Evolutionary conservation across 768 basidiomycete species (phyloP), one percentile per base, ranked within the genome.

Genomic region (Podaxis rugospora): DNA sequence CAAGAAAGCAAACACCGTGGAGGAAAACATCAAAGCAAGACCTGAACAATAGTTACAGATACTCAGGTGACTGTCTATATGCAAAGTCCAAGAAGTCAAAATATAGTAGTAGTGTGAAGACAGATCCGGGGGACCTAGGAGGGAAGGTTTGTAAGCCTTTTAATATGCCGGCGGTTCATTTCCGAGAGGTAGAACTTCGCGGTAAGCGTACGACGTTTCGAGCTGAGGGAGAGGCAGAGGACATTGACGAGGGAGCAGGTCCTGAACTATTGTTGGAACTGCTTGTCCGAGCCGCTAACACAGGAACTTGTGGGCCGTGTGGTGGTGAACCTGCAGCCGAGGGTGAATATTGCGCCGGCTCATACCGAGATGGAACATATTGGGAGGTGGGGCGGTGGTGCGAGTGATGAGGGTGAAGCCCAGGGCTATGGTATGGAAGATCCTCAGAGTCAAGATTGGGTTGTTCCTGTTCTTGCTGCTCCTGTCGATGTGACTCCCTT

Each of bases 231-330:
- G 59, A 61, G 11, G 46, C 28, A 37, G 59, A 54, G 9, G 59
- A 61, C 36, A 55, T 61, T 9, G 59, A 60, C 7, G 59, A 60
- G 13, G 59, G 59, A 2, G 40, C 21, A 36, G 59, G 59, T 23
- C 59, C 59, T 13, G 59, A 61, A 32, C 59, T 61, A 49, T 61
- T 61, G 25, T 61, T 61, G n/a, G 59, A 61, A 23, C 52, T 61
- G 46, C 35, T 61, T 1, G 52, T 54, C 25, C 44, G 52, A 46
- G 55, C 13, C 27, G 36, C 53, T 36, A 61, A 49, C 16, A 53
- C n/a, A 37, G 59, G 44, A 36, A 49, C 59, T 37, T 47, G 52
- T 10, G 42, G 6, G 6, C 53, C 27, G 23, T 40, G 18, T 23
- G 44, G 16, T 28, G 42, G 9, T 49, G 59, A 25, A 13, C 47